Evolutionary conservation across 2,329 filamentous ascomycete genomes (phyloP), one percentile per base, ranked within the genome.

Genomic region (Plenodomus tracheiphilus): DNA sequence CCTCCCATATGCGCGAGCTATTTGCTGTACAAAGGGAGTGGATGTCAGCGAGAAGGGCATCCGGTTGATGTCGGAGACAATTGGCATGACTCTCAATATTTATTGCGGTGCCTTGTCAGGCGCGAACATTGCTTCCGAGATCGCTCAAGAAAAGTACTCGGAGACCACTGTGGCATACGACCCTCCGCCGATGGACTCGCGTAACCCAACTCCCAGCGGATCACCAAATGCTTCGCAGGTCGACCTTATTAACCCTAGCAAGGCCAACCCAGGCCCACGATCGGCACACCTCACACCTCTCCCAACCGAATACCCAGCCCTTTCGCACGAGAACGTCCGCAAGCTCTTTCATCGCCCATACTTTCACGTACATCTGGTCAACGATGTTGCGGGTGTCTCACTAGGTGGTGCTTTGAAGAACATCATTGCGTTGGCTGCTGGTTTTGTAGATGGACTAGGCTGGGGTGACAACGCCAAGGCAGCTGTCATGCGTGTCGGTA

Each of bases 381-480:
- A 85, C 30, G 94, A 99, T 68, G 94, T 99, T n/a, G 94, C 93
- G 0, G 94, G 94, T 59, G 93, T 97, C 1, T 97, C 94, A 4
- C 85, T 99, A 28, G 88, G 92, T 37, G 94, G 94, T 52, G 94
- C 94, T 0, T 79, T 99, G 61, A 99, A 99, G 81, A 99, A 99
- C 78, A 87, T 99, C 58, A 90, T 99, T 46, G 94, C 94, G 4
- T 79, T 99, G 16, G 93, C 91, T 4, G 92, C 94, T 25, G 94
- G 94, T 49, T 99, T 96, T 73, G 91, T 97, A 38, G 91, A 96
- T 58, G 94, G 94, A 30, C 84, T 93, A 53, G 93, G 93, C 58
- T 99, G 94, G 93, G 94, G 94, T 66, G 92, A 97, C 78, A 99
- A 97, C 63, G 93, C 93, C 59, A 97, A 99, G 78, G 91, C 94